Evolutionary conservation across 2,329 filamentous ascomycete species (phyloP).

Genomic region (Lasiodiplodia hormozganensis): DNA sequence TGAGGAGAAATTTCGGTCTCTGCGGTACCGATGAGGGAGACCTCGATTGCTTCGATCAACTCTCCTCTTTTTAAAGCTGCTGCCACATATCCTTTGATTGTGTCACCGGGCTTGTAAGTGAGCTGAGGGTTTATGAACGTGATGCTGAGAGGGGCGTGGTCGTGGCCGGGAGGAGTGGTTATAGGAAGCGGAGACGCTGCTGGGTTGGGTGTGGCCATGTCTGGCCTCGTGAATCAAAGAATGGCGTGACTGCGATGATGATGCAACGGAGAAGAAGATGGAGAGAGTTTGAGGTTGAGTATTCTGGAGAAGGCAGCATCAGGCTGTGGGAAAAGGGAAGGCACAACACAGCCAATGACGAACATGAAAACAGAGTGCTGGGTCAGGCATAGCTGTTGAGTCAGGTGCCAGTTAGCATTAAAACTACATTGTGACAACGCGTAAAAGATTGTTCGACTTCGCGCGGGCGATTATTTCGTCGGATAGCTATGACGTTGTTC

Average conservation of each 20-base stretch:
- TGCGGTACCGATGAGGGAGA: constrained; percentile 42
- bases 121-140: background rate
- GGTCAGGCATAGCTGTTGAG: too few relatives aligned
- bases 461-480: background rate
- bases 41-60: constrained; percentile 33
- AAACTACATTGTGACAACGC: too few relatives aligned
- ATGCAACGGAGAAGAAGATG: too few relatives aligned
- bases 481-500: constrained; percentile 8
- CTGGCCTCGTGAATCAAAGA: background rate
- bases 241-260: too few relatives aligned
- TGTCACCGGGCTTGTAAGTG: background rate
- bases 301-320: too few relatives aligned
- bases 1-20: constrained; percentile 35
- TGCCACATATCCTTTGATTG: background rate
- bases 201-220: background rate
- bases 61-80: background rate
- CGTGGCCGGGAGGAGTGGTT: background rate
- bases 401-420: too few relatives aligned
- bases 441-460: too few relatives aligned
- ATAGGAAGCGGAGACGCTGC: background rate
- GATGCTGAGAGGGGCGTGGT: background rate
- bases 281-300: too few relatives aligned
- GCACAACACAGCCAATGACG: too few relatives aligned
- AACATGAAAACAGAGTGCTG: too few relatives aligned
- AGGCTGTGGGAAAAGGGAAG: too few relatives aligned